Evolutionary conservation across 2,329 filamentous ascomycete genomes (phyloP).

Genomic region (Neoscytalidium dimidiatum): DNA sequence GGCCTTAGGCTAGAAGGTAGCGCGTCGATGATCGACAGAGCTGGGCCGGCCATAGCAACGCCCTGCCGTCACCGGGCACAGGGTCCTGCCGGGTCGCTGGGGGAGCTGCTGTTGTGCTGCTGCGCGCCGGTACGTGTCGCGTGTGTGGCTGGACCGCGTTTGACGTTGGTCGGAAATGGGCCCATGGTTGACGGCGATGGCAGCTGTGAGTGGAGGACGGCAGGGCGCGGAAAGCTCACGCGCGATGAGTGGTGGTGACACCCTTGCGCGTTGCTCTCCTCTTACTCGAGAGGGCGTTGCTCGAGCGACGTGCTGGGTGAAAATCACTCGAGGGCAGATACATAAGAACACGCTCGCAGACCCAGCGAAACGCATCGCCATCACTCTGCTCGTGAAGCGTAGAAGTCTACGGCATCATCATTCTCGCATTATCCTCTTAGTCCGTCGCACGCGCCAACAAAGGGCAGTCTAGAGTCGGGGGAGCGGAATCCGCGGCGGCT

Average conservation of each 20-base stretch:
- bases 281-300: constrained; percentile 15
- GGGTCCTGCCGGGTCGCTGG: neutral
- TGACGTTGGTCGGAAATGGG: neutral
- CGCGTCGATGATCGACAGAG: neutral
- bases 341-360: neutral
- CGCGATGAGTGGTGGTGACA: neutral
- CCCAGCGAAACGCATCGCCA: neutral
- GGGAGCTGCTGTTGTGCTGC: neutral
- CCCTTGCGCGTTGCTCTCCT: neutral
- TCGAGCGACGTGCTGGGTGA: constrained; percentile 11
- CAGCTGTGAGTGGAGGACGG: neutral
- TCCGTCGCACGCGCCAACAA: neutral
- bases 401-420: neutral
- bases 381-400: neutral
- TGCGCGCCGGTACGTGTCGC: neutral
- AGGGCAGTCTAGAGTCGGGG: neutral
- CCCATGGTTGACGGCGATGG: neutral
- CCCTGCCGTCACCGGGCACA: constrained; percentile 14
- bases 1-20: constrained; percentile 9
- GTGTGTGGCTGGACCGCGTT: constrained; percentile 3
- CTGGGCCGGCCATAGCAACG: neutral
- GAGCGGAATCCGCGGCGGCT: neutral
- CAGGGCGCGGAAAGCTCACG: neutral
- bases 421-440: neutral
- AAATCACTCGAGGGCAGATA: neutral